Evolutionary conservation across 2,329 filamentous ascomycete genomes (phyloP), one percentile per base, ranked within the genome.

Genomic region (Fusarium graminum): DNA sequence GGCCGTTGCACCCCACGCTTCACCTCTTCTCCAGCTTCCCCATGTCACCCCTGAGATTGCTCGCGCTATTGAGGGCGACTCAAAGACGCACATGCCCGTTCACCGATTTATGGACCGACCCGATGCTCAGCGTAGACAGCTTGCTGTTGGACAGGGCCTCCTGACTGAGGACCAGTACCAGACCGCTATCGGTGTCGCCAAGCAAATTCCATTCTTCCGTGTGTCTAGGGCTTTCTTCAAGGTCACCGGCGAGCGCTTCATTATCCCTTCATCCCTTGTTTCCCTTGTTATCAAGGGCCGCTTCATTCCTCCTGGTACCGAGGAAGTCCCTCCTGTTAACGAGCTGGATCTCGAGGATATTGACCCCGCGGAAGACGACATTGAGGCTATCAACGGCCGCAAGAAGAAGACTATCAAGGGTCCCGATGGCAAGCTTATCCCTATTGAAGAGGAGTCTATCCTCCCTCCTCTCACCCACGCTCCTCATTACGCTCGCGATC

Each of bases 201-300:
- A 88, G 71, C 92, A 97, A 79, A 85, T 99, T 28, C 95, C 95
- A 2, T 87, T 88, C 66, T 84, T 99, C 54, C 87, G 91, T 58
- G 88, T 99, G 12, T 92, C 93, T 74, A 96, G 93, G 81, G 92
- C 93, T 9, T 99, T 97, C 80, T 99, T 99, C 88, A 99, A 99
- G 84, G 96, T 99, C 43, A 90, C 93, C 51, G 95, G 95, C 75
- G 96, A 99, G 80, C 92, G 91, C 69, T 91, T 90, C 77, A 92
- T 99, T 74, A 97, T 94, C 30, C 94, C 95, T 8, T 92, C 91
- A 59, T 97, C 93, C 56, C 86, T 99, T 36, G 94, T 98, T 22
- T 94, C 94, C 64, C 90, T 99, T 29, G 93, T 99, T 50, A 88
- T 99, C 76, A 99, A 99, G 83, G 93, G 92, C 30, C 93, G 95